Evolutionary conservation across 2,329 filamentous ascomycete species (phyloP), one percentile per base, ranked within the genome.

Genomic region (Hypomyces rosellus): DNA sequence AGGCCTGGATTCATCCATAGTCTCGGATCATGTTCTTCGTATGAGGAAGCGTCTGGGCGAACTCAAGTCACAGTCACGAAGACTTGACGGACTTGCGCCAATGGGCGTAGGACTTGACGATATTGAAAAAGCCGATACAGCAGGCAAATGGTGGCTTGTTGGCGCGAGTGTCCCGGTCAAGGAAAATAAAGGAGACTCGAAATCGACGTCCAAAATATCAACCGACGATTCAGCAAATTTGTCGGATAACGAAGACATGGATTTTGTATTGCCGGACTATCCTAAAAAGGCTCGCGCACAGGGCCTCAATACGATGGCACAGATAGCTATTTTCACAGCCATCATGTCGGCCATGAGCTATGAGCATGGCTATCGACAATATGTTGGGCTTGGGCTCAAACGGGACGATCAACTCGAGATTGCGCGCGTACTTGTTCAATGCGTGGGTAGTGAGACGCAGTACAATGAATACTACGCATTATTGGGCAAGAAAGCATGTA

Each of bases 141-240:
- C 85, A 63, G 93, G 93, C 1, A 96, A 96, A 72, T 99, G 93
- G 93, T 99, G 93, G 93, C 81, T 97, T 16, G 88, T 97, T 5
- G 93, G 93, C 46, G 92, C 93, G n/a, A 96, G 90, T 67, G 96
- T 92, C 81, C 73, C 77, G 4, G 80, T 53, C 16, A 69, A 65
- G 46, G 48, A 53, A 18, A 51, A 39, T 33, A 34, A 46, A 16
- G 36, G 45, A 34, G 45, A 47, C 16, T 6, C 36, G 52, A 58
- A 5, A 58, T 56, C 33, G 47, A 59, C 41, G 49, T 59, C 41
- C 52, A 56, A 14, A 46, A 54, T 16, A 39, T 45, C n/a, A 37
- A 59, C 58, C 34, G 58, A 59, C 15, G 50, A 50, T 16, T 51
- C 41, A 11, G 50, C 54, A 18, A 57, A 61, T 30, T 53, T 55